Conservation (phyloP, 352 stramenopile species). For the Globisporangium paddicum region DNA sequence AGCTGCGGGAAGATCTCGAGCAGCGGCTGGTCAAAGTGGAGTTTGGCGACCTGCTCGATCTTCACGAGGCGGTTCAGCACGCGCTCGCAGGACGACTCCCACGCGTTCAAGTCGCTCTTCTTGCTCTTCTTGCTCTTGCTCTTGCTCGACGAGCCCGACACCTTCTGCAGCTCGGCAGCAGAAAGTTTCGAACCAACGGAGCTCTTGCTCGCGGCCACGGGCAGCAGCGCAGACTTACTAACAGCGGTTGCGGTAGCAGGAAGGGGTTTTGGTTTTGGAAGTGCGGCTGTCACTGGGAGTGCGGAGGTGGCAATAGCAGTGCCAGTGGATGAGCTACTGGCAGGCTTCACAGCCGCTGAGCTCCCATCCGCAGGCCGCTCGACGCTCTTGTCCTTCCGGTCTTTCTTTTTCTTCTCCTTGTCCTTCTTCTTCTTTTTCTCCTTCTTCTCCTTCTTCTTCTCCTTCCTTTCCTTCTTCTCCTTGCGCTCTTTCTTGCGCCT, state of each 20-base stretch:
- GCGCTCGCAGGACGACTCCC: constrained; percentile 64
- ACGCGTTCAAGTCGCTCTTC: constrained; percentile 69
- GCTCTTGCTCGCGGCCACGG: background rate
- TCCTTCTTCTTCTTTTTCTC: constrained; percentile 52
- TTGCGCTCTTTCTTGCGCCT: constrained; percentile 57
- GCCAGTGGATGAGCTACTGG: background rate
- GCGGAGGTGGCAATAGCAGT: background rate
- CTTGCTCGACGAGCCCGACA: constrained; percentile 26
- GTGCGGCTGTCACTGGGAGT: background rate
- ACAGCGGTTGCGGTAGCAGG: background rate
- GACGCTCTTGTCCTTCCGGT: constrained; percentile 37
- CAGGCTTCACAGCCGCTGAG: constrained; percentile 6
- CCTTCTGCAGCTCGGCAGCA: constrained; percentile 17
- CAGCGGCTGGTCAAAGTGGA: constrained; percentile 77
- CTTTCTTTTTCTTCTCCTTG: constrained; percentile 45
- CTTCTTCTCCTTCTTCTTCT: constrained; percentile 68
- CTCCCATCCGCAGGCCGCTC: constrained; percentile 24
- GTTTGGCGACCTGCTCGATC: constrained; percentile 75
- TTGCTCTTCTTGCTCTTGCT: constrained; percentile 67
- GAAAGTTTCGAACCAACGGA: constrained; percentile 32
- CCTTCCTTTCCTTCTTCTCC: constrained; percentile 65
- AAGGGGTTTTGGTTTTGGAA: background rate
- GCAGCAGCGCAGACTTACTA: background rate
- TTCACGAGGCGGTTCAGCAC: constrained; percentile 67
- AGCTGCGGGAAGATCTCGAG: constrained; percentile 75